phyloP scores from a whole-genome alignment of 2,329 filamentous ascomycete genomes.

The Diaporthe vaccinii region DNA sequence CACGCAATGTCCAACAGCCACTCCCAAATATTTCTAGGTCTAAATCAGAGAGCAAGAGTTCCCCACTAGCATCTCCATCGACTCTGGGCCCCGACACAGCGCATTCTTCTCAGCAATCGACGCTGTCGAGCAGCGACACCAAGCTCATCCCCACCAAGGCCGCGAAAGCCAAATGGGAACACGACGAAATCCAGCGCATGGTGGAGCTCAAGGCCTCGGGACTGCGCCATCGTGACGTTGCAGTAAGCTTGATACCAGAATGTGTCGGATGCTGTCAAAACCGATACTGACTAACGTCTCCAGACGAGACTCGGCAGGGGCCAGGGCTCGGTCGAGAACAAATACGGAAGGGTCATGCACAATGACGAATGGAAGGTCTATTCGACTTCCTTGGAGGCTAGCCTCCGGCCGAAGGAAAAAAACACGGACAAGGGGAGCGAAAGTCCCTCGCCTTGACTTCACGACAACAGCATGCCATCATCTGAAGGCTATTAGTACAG shows the following conservation, averaged over 20 bases:
- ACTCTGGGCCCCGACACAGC: no score
- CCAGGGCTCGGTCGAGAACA: constrained; percentile 36
- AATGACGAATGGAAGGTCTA: neutral
- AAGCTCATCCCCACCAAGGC: neutral
- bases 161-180: constrained; percentile 16
- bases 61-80: neutral
- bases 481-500: neutral
- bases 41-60: neutral
- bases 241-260: neutral
- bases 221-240: constrained; percentile 15
- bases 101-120: neutral
- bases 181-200: constrained; percentile 27
- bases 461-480: neutral
- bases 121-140: neutral
- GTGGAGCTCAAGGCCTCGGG: constrained; percentile 23
- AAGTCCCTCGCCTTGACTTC: neutral
- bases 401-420: neutral
- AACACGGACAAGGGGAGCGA: no score
- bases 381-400: neutral
- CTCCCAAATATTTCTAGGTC: neutral
- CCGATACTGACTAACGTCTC: neutral
- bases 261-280: neutral
- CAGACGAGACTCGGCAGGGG: constrained; percentile 31
- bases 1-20: neutral
- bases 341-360: constrained; percentile 34